phyloP scores from a whole-genome alignment of 2,329 filamentous ascomycete genomes.

The Periconia digitata region DNA sequence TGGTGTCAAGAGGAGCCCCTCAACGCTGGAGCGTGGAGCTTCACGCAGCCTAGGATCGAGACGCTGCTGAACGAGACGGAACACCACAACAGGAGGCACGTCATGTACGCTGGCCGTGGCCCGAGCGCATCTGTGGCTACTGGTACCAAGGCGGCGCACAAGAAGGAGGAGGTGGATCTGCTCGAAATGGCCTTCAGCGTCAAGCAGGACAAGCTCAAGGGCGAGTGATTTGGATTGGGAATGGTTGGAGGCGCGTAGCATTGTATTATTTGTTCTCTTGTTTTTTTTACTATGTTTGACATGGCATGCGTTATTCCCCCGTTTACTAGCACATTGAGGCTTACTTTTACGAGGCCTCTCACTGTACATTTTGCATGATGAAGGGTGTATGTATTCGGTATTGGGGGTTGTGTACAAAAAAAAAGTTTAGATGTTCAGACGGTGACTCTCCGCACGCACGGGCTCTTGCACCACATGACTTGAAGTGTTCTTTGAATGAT shows the following conservation, averaged over 20 bases:
- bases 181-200: conserved; percentile 65
- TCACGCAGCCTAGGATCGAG: conserved; percentile 96
- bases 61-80: conserved; percentile 91
- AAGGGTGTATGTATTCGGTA: conserved; percentile 30
- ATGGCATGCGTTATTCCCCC: conserved; percentile 10
- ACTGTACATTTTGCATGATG: conserved; percentile 31
- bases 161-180: conserved; percentile 90
- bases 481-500: neutral
- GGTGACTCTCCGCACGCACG: conserved; percentile 10
- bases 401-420: conserved; percentile 28
- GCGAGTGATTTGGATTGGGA: conserved; percentile 49
- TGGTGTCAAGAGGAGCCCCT: conserved; percentile 98
- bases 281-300: neutral
- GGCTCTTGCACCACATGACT: neutral
- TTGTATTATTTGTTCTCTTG: conserved; percentile 8
- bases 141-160: conserved; percentile 82
- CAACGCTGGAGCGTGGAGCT: conserved; percentile 95
- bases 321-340: neutral
- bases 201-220: conserved; percentile 67
- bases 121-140: conserved; percentile 93
- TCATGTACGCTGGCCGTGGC: conserved; percentile 94
- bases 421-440: conserved; percentile 20
- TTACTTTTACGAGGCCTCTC: conserved; percentile 7
- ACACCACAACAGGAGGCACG: conserved; percentile 90
- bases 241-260: neutral